These are phyloP conservation scores for Erythrophleum fordii DNA, from an alignment of 306 rosid species.

Conservation along the genomic window DNA sequence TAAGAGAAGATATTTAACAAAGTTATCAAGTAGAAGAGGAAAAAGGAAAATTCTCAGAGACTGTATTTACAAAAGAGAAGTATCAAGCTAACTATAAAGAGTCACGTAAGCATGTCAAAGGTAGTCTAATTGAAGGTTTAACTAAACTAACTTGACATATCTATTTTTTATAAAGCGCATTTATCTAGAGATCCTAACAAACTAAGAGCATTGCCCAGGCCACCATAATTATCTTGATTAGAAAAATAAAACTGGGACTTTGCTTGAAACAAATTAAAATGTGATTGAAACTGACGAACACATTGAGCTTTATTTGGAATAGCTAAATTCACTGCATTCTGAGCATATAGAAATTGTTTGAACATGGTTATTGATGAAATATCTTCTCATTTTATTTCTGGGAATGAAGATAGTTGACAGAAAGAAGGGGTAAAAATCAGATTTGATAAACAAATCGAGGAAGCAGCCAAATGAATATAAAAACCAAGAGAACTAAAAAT, in stretches of 20 bases:
- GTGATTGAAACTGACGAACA: not conserved
- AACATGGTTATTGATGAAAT: not conserved
- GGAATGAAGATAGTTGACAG: not conserved
- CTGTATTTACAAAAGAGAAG: not conserved
- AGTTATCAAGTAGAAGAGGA: not conserved
- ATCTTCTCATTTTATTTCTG: not conserved
- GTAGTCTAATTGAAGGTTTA: not conserved
- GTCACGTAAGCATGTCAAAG: not conserved
- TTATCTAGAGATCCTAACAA: too few relatives aligned
- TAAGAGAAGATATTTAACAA: not conserved
- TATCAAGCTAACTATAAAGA: not conserved
- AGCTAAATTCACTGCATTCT: not conserved
- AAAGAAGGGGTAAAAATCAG: not conserved
- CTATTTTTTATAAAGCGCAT: too few relatives aligned
- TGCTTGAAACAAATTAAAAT: not conserved
- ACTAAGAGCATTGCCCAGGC: too few relatives aligned
- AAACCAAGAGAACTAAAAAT: not conserved
- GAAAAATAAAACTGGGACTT: too few relatives aligned
- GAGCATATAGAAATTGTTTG: not conserved
- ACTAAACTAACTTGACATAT: too few relatives aligned
- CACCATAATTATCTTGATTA: too few relatives aligned
- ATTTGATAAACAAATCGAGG: not conserved
- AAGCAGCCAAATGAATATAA: not conserved
- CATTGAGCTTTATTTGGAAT: not conserved
- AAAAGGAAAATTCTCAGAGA: not conserved